These are phyloP conservation scores for Xylaria venustula DNA, from an alignment of 495 filamentous ascomycete genomes.

Conservation along the genomic window DNA sequence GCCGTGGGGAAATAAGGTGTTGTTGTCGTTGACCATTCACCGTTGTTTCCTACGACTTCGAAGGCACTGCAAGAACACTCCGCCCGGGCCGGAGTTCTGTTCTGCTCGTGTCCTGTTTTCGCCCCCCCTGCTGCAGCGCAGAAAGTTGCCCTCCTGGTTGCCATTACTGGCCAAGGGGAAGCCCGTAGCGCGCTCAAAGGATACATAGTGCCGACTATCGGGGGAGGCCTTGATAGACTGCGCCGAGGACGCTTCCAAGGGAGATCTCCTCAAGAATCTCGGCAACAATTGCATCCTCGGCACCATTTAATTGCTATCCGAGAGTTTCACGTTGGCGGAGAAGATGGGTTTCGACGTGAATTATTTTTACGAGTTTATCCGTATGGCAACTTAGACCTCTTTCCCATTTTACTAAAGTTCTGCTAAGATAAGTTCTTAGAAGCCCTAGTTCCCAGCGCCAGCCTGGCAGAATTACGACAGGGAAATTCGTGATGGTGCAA, in stretches of 20 bases:
- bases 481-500: constrained; percentile 17
- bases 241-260: neutral
- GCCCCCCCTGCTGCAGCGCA: neutral
- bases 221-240: constrained; percentile 2
- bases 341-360: neutral
- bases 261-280: constrained; percentile 6
- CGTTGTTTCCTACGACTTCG: neutral
- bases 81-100: neutral
- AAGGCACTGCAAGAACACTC: neutral
- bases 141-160: neutral
- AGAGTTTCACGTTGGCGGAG: constrained; percentile 10
- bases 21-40: neutral
- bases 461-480: constrained; percentile 18
- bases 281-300: constrained; percentile 11
- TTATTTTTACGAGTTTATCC: constrained; percentile 5
- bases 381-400: neutral
- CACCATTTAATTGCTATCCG: constrained; percentile 11
- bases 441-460: constrained; percentile 15
- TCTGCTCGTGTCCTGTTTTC: neutral
- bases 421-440: neutral
- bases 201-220: constrained; percentile 1
- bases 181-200: neutral
- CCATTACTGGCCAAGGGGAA: neutral
- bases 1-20: neutral
- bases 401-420: neutral